Base-by-base conservation (phyloP, 352 stramenopile species). In the Globisporangium spiculum region DNA sequence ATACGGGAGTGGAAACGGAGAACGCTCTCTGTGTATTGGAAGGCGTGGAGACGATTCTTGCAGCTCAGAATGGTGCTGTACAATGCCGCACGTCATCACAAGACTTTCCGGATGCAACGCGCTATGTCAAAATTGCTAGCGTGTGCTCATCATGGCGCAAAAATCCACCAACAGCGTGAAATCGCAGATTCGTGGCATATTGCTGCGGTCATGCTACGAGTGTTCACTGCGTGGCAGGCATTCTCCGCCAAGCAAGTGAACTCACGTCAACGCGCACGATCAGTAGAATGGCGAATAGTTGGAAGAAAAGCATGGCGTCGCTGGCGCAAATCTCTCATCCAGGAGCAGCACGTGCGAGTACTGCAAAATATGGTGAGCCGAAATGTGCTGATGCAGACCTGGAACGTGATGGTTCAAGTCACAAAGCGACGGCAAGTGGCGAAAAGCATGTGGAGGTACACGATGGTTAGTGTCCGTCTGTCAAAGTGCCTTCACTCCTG, bases 371-470 rank as follows among this genome's bases (percentile, higher is more conserved):
- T 52, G 24, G 20, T 12, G 16, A 50, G n/a, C 48, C n/a, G 30
- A 12, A 41, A 30, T 52, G 5, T 60, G 36, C 2, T 70, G 20
- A 53, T 44, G 54, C 46, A 27, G 9, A 20, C 6, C 7, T 75
- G 58, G 57, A 50, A 72, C n/a, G 52, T 26, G 9, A 48, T 71
- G 14, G 46, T 65, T 26, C 70, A 75, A 22, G 14, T 75, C 4
- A 73, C 67, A 18, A 75, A 75, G 52, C 70, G 70, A 9, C 50
- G 67, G 38, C 56, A 70, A 18, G 70, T 75, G 16, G 66, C 70
- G 3, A 32, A 58, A n/a, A 69, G 59, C 22, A 70, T 75, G 60
- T 73, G 66, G 70, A 60, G 54, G 41, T 75, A 73, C 50, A 54
- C 66, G 32, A 58, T 60, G 32, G 10, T 44, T n/a, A 67, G 48